These are phyloP conservation scores for Conticribra weissflogii DNA, from an alignment of 108 stramenopile species.

Conservation along the genomic window DNA sequence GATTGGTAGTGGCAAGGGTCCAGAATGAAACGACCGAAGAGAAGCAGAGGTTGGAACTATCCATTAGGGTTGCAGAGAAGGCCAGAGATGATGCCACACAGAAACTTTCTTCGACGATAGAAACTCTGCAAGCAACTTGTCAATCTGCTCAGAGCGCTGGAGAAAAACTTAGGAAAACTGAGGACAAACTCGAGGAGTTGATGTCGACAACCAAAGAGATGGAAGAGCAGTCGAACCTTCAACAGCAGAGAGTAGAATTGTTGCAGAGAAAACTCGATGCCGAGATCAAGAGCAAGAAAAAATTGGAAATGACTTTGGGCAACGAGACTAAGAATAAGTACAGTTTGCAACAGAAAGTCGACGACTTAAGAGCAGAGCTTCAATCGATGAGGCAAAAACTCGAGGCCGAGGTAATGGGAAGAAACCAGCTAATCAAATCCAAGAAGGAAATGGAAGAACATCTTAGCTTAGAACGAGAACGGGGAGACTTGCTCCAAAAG, in stretches of 20 bases:
- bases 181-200: conserved; percentile 7
- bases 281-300: conserved; percentile 8
- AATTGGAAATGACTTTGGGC: neutral
- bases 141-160: conserved; percentile 3
- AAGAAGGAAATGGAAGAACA: conserved; percentile 32
- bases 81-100: neutral
- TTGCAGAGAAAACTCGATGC: conserved; percentile 25
- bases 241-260: conserved; percentile 26
- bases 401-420: neutral
- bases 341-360: neutral
- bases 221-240: conserved; percentile 11
- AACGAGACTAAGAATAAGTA: neutral
- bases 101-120: conserved; percentile 29
- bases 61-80: conserved; percentile 1
- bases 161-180: conserved; percentile 11
- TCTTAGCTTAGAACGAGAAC: conserved; percentile 28
- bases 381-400: neutral
- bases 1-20: neutral
- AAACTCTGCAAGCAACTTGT: conserved; percentile 24
- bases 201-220: conserved; percentile 17
- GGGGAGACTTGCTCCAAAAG: conserved; percentile 30
- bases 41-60: neutral
- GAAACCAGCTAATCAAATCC: neutral
- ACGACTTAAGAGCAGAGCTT: neutral
- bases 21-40: conserved; percentile 6